Conservation (phyloP, 345 rosid species). For the Ceriops tagal region DNA sequence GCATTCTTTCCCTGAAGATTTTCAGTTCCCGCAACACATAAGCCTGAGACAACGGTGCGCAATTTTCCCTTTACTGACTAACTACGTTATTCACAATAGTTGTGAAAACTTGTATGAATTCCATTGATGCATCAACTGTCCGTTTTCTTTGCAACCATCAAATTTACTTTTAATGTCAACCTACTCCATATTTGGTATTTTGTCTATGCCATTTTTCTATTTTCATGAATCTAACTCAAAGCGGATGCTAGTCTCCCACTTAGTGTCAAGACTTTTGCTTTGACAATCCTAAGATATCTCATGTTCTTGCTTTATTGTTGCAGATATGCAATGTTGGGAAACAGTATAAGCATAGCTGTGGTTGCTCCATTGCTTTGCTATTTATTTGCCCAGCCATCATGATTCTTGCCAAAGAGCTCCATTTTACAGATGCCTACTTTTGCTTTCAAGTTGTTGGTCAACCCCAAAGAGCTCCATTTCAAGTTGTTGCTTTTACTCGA, state of each 20-base stretch:
- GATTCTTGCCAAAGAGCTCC: slow-evolving; percentile 18
- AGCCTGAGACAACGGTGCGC: slow-evolving; percentile 75
- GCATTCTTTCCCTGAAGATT: slow-evolving; percentile 84
- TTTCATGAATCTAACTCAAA: neutral
- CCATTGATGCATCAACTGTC: too few species aligned
- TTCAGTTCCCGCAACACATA: slow-evolving; percentile 62
- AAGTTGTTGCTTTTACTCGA: too few species aligned
- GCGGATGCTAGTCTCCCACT: neutral
- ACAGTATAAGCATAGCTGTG: slow-evolving; percentile 86
- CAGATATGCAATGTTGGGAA: slow-evolving; percentile 92
- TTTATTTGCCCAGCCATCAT: slow-evolving; percentile 47
- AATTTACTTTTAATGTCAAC: too few species aligned
- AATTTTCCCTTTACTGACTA: neutral
- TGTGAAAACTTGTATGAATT: too few species aligned
- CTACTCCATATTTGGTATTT: too few species aligned
- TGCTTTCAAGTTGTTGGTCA: neutral
- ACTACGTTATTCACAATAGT: too few species aligned
- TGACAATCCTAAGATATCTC: neutral
- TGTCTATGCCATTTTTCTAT: neutral
- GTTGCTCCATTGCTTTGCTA: slow-evolving; percentile 77
- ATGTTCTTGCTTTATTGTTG: slow-evolving; percentile 13
- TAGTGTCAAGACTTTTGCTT: neutral
- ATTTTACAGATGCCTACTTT: neutral
- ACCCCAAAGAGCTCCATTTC: too few species aligned
- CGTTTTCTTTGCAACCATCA: too few species aligned